Base-by-base conservation (phyloP, 192 early-diverging fungal genomes). In the Entophlyctis luteolus region DNA sequence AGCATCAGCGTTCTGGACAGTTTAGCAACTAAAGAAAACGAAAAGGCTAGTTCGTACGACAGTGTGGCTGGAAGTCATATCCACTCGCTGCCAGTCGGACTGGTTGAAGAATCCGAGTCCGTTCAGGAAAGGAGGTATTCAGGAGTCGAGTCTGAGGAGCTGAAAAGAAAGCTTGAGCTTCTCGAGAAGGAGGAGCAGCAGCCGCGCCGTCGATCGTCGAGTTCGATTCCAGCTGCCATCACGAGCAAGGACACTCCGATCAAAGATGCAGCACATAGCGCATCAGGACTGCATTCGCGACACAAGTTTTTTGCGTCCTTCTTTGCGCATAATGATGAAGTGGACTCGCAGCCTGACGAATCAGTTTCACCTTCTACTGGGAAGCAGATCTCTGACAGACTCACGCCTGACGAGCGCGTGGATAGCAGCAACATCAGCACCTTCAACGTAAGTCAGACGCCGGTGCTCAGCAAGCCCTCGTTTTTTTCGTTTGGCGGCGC, bases 91-190 rank as follows among this genome's bases (percentile, higher is more conserved):
- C 20, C n/a, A 14, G 55, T 10, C 32, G 25, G 25, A 36, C 14
- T 20, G 2, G 45, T 10, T 12, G 16, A 20, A 16, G 39, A 14
- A 16, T 18, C 48, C 6, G 35, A 45, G 4, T 55, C 48, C 16
- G 34, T 22, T 22, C 20, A 39, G n/a, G 50, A 1, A n/a, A 20
- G 36, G 42, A 38, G 25, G 4, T 66, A 23, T 20, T 4, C 8
- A 2, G 63, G 49, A 12, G 50, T 66, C 22, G 63, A 42, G n/a
- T 55, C 50, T 14, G 63, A 66, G 22, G 63, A 66, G 50, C 29
- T 66, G 18, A 55, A 54, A 29, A 35, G 45, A 55, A 66, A 66
- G 35, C 27, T 66, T 3, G 63, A 66, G 42, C 14, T 66, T 1
- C 63, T 66, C 10, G 52, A 34, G 22, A 32, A 66, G 8, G n/a